Evolutionary conservation across 202 grass and related monocot species (phyloP).

Genomic region (Saccharum hybrid): DNA sequence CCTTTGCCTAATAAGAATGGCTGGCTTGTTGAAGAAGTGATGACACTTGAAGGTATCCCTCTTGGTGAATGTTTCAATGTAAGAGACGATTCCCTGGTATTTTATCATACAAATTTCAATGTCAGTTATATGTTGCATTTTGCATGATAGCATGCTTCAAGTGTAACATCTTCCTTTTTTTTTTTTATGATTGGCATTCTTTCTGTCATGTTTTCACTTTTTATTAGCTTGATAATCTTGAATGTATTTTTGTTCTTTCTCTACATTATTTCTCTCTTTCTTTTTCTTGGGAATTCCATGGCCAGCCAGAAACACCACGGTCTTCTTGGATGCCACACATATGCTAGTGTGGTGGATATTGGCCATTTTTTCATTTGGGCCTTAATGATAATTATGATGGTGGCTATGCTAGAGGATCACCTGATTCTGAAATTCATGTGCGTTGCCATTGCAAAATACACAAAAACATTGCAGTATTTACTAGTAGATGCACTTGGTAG

Average conservation of each 20-base stretch:
- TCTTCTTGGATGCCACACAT: background rate
- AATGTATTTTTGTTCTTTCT: background rate
- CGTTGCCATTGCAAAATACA: background rate
- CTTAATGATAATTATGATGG: slow-evolving; percentile 17
- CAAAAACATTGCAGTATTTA: background rate
- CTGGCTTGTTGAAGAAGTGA: slow-evolving; percentile 87
- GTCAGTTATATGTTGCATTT: background rate
- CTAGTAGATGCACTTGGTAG: background rate
- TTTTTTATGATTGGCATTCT: slow-evolving; percentile 2
- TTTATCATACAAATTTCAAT: slow-evolving; percentile 18
- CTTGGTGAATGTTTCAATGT: slow-evolving; percentile 89
- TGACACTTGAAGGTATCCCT: slow-evolving; percentile 74
- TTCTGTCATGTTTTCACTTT: background rate
- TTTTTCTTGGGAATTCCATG: background rate
- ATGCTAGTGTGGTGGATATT: slow-evolving; percentile 14
- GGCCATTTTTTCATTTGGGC: slow-evolving; percentile 26
- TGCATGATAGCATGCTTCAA: background rate
- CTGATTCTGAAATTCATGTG: background rate
- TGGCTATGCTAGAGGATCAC: slow-evolving; percentile 20
- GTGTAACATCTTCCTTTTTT: background rate
- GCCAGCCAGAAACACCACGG: background rate
- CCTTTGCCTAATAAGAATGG: slow-evolving; percentile 73
- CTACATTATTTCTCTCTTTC: background rate
- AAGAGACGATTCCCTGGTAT: slow-evolving; percentile 37
- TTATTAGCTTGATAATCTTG: slow-evolving; percentile 34